Conservation (phyloP, 805 yeast genomes). For the Kodamaea kaohsiungensis region DNA sequence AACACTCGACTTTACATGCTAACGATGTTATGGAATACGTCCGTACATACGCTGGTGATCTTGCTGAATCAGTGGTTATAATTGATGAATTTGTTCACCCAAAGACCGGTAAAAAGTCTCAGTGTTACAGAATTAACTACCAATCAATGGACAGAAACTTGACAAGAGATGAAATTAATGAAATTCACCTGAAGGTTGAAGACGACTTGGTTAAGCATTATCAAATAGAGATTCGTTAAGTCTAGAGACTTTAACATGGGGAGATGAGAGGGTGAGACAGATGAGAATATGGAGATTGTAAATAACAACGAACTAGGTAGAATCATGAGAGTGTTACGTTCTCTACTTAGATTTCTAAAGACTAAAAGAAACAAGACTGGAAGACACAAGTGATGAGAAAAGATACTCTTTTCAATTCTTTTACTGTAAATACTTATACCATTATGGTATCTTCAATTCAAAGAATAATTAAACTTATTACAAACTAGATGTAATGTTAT, state of each 20-base stretch:
- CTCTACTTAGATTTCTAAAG: no score
- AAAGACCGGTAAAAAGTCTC: conserved; percentile 70
- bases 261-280: neutral
- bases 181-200: conserved; percentile 66
- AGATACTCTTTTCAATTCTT: neutral
- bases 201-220: conserved; percentile 51
- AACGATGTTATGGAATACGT: conserved; percentile 95
- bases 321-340: no score
- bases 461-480: neutral
- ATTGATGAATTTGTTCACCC: conserved; percentile 87
- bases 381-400: no score
- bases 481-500: no score
- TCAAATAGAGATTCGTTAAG: conserved; percentile 55
- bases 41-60: conserved; percentile 78
- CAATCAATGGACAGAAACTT: conserved; percentile 95
- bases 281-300: no score
- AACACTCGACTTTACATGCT: conserved; percentile 54
- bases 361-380: no score
- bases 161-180: conserved; percentile 82
- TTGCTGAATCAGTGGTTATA: conserved; percentile 80
- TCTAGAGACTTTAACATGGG: neutral
- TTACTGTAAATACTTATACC: neutral
- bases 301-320: no score
- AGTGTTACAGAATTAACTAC: conserved; percentile 87
- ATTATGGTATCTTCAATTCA: neutral